Percentiles rank a stretch among this genome's conserved stretches.
phyloP scores from a whole-genome alignment of 306 rosid species.

The Gillenia trifoliata region DNA sequence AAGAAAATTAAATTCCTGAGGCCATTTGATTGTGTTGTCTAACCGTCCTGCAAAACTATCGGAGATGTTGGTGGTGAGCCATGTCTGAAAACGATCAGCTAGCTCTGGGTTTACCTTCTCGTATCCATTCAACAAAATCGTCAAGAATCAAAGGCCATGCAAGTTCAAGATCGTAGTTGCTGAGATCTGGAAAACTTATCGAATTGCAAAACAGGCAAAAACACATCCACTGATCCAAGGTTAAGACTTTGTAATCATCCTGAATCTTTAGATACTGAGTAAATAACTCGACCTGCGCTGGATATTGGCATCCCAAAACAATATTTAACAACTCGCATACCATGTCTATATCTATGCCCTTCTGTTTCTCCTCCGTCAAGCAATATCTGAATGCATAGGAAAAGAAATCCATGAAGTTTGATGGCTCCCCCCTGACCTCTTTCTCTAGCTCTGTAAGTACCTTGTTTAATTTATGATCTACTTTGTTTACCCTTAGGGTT shows the following conservation, averaged over 20 bases:
- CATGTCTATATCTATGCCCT: conserved; percentile 95
- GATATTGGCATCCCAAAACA: conserved; percentile 73
- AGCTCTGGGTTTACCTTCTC: conserved; percentile 39
- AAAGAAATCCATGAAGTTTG: conserved; percentile 84
- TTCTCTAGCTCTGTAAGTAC: conserved; percentile 87
- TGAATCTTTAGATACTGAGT: conserved; percentile 85
- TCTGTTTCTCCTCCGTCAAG: conserved; percentile 98
- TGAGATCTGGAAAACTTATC: conserved; percentile 73
- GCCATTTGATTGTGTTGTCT: conserved; percentile 29
- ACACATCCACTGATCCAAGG: conserved; percentile 94
- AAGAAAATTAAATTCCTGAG: not conserved
- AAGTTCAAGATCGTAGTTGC: conserved; percentile 68
- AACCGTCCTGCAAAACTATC: conserved; percentile 42
- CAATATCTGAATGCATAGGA: conserved; percentile 88
- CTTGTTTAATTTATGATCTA: conserved; percentile 77
- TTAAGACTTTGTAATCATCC: conserved; percentile 88
- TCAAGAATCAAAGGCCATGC: conserved; percentile 98
- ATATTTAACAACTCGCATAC: conserved; percentile 74
- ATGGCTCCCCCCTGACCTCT: conserved; percentile 70
- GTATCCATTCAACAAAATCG: conserved; percentile 85
- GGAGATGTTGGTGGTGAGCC: not conserved
- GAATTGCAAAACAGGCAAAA: conserved; percentile 87
- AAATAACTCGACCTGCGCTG: conserved; percentile 60
- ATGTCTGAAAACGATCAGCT: conserved; percentile 18
- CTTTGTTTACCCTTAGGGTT: conserved; percentile 76